Conservation (phyloP, 345 rosid genomes). For the Citrus hindsii region DNA sequence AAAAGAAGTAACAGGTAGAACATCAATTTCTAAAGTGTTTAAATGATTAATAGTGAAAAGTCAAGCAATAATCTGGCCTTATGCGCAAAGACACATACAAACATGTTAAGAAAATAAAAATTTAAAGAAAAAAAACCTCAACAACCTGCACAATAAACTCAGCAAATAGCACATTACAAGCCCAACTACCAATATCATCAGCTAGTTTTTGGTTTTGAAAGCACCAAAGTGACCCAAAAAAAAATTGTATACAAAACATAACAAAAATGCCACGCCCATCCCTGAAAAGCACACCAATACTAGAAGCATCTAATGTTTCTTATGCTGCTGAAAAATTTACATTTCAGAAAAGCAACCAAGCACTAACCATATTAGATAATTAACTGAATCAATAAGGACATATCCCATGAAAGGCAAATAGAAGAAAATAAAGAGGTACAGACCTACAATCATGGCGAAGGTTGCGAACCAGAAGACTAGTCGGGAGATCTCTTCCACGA, state of each 20-base stretch:
- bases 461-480: slow-evolving; percentile 87
- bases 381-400: neutral
- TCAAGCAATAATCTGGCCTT: neutral
- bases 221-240: neutral
- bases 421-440: neutral
- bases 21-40: neutral
- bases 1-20: neutral
- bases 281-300: too few relatives aligned
- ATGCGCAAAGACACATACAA: neutral
- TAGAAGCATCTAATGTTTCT: neutral
- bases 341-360: neutral
- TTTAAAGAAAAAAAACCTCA: too few relatives aligned
- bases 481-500: slow-evolving; percentile 61
- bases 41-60: neutral
- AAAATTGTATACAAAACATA: neutral
- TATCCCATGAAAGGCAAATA: neutral
- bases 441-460: slow-evolving; percentile 81
- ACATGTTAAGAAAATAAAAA: neutral
- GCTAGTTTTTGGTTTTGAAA: neutral
- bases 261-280: neutral
- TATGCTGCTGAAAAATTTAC: neutral
- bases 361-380: neutral
- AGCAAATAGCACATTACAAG: neutral
- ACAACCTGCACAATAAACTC: neutral
- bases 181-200: neutral